These are phyloP conservation scores for Starmera stellimalicola DNA, from an alignment of 1,139 yeast species.

Conservation along the genomic window DNA sequence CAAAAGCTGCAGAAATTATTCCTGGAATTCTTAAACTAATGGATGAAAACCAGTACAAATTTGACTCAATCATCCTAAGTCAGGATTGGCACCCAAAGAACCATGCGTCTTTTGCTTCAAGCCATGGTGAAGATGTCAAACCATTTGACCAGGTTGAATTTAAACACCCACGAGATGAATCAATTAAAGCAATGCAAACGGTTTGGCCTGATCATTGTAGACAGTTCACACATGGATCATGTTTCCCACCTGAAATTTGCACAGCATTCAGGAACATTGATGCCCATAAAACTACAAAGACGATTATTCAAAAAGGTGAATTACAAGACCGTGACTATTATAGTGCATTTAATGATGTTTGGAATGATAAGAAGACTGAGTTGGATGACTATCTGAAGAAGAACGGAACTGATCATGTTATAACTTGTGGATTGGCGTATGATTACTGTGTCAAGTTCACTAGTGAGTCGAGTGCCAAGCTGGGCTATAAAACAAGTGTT, in stretches of 20 bases:
- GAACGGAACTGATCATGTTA: slow-evolving; percentile 47
- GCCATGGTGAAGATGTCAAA: slow-evolving; percentile 37
- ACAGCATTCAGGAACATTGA: slow-evolving; percentile 19
- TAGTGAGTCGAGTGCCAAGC: slow-evolving; percentile 53
- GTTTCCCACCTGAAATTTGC: slow-evolving; percentile 42
- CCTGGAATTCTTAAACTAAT: slow-evolving; percentile 37
- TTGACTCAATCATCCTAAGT: slow-evolving; percentile 64
- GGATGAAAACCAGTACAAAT: slow-evolving; percentile 28
- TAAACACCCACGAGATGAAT: slow-evolving; percentile 38
- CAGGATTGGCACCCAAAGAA: slow-evolving; percentile 83
- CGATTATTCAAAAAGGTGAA: slow-evolving; percentile 60
- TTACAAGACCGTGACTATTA: slow-evolving; percentile 71
- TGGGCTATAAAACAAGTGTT: slow-evolving; percentile 59
- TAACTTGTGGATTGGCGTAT: slow-evolving; percentile 73
- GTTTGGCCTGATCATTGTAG: slow-evolving; percentile 94
- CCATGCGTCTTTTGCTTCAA: slow-evolving; percentile 77
- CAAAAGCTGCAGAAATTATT: slow-evolving; percentile 53
- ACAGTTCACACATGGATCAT: slow-evolving; percentile 58
- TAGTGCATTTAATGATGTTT: slow-evolving; percentile 78
- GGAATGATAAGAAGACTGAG: slow-evolving; percentile 67
- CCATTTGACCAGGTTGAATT: slow-evolving; percentile 48
- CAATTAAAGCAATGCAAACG: slow-evolving; percentile 29
- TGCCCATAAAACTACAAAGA: slow-evolving; percentile 16
- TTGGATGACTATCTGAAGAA: slow-evolving; percentile 38
- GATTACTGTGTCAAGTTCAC: slow-evolving; percentile 80